These are phyloP conservation scores for Berkeleyomyces rouxiae DNA, from an alignment of 2,329 filamentous ascomycete species.

Conservation along the genomic window DNA sequence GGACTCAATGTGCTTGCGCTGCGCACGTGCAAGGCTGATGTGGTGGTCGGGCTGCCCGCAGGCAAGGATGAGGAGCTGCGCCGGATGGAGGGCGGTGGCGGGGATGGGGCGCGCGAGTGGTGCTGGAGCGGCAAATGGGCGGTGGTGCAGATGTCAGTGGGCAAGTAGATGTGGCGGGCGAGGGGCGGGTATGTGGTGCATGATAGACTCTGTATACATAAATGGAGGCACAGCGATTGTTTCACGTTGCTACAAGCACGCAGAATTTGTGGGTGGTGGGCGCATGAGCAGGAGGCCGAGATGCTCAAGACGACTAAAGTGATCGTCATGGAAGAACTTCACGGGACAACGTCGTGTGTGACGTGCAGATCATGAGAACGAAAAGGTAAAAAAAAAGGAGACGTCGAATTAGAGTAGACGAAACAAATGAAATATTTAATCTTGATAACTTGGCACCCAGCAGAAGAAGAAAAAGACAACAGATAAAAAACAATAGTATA, in stretches of 20 bases:
- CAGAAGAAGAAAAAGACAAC: neutral
- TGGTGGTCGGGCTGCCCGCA: constrained; percentile 70
- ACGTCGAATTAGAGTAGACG: too few species aligned
- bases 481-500: neutral
- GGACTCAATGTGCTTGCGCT: constrained; percentile 74
- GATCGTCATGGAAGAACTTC: too few species aligned
- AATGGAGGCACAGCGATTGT: neutral
- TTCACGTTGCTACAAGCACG: neutral
- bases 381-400: neutral
- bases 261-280: neutral
- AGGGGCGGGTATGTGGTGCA: neutral
- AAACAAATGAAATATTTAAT: neutral
- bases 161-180: constrained; percentile 11
- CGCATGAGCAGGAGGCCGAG: too few species aligned
- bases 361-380: neutral
- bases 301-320: too few species aligned
- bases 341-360: too few species aligned
- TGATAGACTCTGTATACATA: neutral
- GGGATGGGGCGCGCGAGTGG: constrained; percentile 62
- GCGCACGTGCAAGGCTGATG: constrained; percentile 90
- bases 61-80: constrained; percentile 72
- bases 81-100: constrained; percentile 49
- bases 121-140: constrained; percentile 95
- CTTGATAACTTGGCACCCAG: neutral
- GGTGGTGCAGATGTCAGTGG: constrained; percentile 58